These are phyloP conservation scores for Eucalyptus shirleyi DNA, from an alignment of 345 rosid species.

Conservation along the genomic window DNA sequence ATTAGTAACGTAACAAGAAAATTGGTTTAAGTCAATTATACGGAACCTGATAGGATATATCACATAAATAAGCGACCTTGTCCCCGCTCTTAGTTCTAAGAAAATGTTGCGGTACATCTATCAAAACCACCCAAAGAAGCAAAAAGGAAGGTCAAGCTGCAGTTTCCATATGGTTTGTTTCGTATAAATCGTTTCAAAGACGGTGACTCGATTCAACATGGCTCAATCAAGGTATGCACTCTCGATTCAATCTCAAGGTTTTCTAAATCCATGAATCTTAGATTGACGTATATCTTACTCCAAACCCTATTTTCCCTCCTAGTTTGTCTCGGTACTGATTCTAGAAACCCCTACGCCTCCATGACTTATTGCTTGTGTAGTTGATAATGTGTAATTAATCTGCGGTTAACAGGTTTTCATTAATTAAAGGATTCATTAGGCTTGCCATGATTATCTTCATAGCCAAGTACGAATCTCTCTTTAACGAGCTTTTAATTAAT, in stretches of 20 bases:
- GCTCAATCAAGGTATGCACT: neutral
- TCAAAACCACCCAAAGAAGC: neutral
- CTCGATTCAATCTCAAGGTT: neutral
- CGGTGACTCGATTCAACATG: neutral
- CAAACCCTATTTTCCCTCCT: neutral
- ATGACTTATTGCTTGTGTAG: neutral
- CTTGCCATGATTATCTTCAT: neutral
- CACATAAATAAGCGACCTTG: neutral
- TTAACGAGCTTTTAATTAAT: neutral
- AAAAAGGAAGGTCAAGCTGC: neutral
- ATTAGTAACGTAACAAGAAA: neutral
- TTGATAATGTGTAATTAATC: neutral
- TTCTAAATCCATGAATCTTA: neutral
- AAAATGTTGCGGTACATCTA: neutral
- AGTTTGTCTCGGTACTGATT: neutral
- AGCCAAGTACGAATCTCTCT: neutral
- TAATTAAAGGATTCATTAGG: neutral
- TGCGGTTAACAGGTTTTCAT: neutral
- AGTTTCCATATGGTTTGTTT: neutral
- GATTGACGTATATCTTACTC: neutral
- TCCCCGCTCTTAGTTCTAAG: accelerated
- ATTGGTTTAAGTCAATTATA: neutral
- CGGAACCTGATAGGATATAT: neutral
- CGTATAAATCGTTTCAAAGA: neutral
- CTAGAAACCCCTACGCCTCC: neutral